Evolutionary conservation across 345 rosid genomes (phyloP).

Genomic region (Gossypium turneri): DNA sequence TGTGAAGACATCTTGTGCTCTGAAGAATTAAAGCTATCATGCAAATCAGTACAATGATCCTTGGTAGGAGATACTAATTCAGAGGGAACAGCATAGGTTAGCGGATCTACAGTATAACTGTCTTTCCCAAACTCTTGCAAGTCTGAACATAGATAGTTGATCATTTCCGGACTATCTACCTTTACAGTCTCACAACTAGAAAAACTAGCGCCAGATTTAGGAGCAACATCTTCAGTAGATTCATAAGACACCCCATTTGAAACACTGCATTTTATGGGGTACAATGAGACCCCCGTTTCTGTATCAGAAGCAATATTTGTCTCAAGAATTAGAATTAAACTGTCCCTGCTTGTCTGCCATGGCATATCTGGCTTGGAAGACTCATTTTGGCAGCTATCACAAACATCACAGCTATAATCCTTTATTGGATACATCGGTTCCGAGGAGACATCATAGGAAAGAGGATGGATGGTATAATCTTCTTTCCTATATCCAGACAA

Average conservation of each 20-base stretch:
- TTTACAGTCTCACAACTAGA: conserved; percentile 32
- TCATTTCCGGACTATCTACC: conserved; percentile 23
- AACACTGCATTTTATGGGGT: conserved; percentile 17
- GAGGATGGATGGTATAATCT: conserved; percentile 6
- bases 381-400: neutral
- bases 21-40: conserved; percentile 3
- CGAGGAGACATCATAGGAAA: conserved; percentile 10
- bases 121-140: conserved; percentile 14
- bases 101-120: conserved; percentile 3
- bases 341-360: conserved; percentile 16
- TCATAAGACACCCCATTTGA: conserved; percentile 19
- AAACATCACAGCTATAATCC: neutral
- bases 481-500: conserved; percentile 16
- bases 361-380: conserved; percentile 5
- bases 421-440: conserved; percentile 11
- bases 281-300: conserved; percentile 10
- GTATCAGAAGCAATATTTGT: conserved; percentile 4
- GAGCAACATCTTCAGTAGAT: conserved; percentile 22
- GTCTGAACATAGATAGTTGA: conserved; percentile 14
- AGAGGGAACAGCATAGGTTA: neutral
- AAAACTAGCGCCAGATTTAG: conserved; percentile 6
- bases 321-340: conserved; percentile 17
- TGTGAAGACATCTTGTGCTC: conserved; percentile 11
- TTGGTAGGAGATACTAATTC: conserved; percentile 16
- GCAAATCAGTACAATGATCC: neutral